Conservation (phyloP, 345 rosid species). For the Sisymbrium irio region DNA sequence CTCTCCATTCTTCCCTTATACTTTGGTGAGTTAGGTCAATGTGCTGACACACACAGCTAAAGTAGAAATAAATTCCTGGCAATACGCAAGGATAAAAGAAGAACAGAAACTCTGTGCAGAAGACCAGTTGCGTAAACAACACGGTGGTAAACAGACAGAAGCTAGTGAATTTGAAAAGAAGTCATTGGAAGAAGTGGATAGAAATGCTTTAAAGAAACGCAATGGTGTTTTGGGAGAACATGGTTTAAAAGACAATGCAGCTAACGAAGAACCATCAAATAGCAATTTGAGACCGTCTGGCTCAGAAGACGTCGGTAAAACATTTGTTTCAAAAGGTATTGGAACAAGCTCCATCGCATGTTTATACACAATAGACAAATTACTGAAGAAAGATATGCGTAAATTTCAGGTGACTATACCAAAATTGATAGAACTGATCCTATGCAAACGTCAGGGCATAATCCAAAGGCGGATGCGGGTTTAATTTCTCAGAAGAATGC, state of each 20-base stretch:
- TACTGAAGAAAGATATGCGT: neutral
- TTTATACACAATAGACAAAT: neutral
- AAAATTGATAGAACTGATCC: neutral
- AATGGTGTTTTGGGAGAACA: neutral
- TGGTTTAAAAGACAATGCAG: constrained; percentile 5
- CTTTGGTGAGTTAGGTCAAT: constrained; percentile 20
- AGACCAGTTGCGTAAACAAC: neutral
- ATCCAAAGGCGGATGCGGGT: neutral
- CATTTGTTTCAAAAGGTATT: constrained; percentile 9
- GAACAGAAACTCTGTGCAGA: neutral
- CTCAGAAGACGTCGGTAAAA: neutral
- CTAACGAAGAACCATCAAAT: constrained; percentile 11
- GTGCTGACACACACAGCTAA: constrained; percentile 34
- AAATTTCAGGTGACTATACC: constrained; percentile 13
- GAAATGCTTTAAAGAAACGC: neutral
- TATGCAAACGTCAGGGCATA: constrained; percentile 13
- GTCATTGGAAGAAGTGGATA: neutral
- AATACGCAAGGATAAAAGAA: neutral
- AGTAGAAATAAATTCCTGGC: neutral
- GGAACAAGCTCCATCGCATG: neutral
- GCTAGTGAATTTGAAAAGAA: constrained; percentile 15
- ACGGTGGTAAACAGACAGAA: neutral
- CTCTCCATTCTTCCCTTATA: neutral
- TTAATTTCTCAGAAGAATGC: neutral
- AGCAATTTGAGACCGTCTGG: neutral